A percentile compares a stretch with the other conserved stretches of the same genome.
phyloP scores from a whole-genome alignment of 2,329 filamentous ascomycete species.

The Ophiocordyceps camponoti-leonardi region DNA sequence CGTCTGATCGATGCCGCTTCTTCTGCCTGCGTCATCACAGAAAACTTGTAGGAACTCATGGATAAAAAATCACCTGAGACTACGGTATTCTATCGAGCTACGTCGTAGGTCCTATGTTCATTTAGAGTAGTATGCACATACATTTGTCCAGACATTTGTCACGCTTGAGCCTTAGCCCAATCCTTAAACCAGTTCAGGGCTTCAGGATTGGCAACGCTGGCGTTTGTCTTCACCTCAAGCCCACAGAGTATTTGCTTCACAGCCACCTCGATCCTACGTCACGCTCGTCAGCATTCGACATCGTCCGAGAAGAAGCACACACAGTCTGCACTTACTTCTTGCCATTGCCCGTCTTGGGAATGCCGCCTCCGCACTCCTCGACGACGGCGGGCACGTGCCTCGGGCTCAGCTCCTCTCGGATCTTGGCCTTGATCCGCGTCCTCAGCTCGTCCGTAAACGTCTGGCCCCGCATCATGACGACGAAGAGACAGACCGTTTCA shows the following conservation, averaged over 20 bases:
- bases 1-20: neutral
- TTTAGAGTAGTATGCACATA: too few relatives aligned
- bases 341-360: conserved; percentile 83
- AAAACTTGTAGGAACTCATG: too few relatives aligned
- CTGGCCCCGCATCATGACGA: conserved; percentile 51
- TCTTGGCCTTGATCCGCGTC: conserved; percentile 43
- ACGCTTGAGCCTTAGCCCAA: conserved; percentile 46
- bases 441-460: conserved; percentile 43
- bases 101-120: too few relatives aligned
- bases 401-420: conserved; percentile 67
- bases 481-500: conserved; percentile 76
- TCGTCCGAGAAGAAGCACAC: too few relatives aligned
- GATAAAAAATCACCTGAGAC: too few relatives aligned
- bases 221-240: conserved; percentile 70
- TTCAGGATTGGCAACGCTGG: conserved; percentile 82
- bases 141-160: neutral
- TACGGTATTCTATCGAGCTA: too few relatives aligned
- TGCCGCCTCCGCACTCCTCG: conserved; percentile 61
- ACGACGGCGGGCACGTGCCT: conserved; percentile 77
- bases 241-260: conserved; percentile 94
- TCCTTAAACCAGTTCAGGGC: conserved; percentile 75
- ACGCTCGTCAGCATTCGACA: conserved; percentile 6
- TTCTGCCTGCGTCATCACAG: too few relatives aligned
- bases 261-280: conserved; percentile 64
- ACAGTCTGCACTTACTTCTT: conserved; percentile 57